Percentiles rank a stretch among this genome's conserved stretches.
phyloP scores from a whole-genome alignment of 257 asterid genomes.

The Lycium barbarum region DNA sequence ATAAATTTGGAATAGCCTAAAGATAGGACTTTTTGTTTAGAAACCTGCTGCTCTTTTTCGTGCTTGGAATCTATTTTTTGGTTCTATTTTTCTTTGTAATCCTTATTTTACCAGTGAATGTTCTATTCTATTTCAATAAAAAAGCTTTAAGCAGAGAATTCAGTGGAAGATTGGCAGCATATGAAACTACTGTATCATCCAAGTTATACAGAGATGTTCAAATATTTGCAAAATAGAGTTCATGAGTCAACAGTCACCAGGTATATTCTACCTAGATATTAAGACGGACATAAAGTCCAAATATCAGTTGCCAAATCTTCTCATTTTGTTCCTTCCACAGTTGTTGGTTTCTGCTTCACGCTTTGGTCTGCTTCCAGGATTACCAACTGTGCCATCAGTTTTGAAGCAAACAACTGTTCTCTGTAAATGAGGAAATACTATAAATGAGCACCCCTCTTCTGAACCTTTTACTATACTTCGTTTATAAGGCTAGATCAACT shows the following conservation, averaged over 20 bases:
- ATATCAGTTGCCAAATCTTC: neutral
- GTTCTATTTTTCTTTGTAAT: neutral
- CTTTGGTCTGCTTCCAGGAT: constrained; percentile 27
- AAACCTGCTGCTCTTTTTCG: neutral
- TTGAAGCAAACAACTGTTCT: constrained; percentile 1
- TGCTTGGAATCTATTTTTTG: neutral
- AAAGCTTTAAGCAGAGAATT: neutral
- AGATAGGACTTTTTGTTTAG: neutral
- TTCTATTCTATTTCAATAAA: neutral
- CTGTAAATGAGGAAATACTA: constrained; percentile 32
- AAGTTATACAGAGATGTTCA: neutral
- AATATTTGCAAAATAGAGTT: neutral
- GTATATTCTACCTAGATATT: neutral
- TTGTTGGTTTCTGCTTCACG: constrained; percentile 24
- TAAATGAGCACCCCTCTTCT: neutral
- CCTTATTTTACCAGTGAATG: neutral
- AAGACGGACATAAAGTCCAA: neutral
- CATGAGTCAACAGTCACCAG: neutral
- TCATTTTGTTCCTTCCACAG: constrained; percentile 32
- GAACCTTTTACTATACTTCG: neutral
- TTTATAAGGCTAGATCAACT: neutral
- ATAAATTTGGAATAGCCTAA: neutral
- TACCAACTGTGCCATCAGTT: constrained; percentile 10
- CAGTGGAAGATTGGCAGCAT: neutral
- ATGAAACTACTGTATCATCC: neutral